Conservation (phyloP, 257 asterid genomes). For the Solanum etuberosum region DNA sequence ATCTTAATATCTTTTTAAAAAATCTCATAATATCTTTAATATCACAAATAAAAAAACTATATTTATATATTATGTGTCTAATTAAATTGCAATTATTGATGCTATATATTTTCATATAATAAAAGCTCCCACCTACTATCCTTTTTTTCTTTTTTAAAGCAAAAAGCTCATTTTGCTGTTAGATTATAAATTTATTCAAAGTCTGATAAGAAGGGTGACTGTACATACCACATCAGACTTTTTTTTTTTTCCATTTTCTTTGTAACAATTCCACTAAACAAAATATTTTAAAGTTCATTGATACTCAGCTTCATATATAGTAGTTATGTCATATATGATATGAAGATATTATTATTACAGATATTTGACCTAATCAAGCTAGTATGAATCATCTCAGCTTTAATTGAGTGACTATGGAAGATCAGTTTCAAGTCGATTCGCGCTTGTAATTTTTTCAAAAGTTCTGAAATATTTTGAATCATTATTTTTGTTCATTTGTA, state of each 20-base stretch:
- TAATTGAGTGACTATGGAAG: accelerated
- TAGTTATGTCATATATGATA: background rate
- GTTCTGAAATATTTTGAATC: no score
- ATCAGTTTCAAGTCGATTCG: background rate
- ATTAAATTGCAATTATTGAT: background rate
- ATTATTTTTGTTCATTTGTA: background rate
- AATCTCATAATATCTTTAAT: background rate
- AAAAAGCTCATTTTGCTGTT: background rate
- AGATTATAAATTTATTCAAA: background rate
- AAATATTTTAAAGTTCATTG: no score
- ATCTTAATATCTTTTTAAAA: background rate
- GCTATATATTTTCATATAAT: background rate
- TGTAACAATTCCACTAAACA: background rate
- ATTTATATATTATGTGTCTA: background rate
- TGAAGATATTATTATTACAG: no score
- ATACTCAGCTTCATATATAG: no score
- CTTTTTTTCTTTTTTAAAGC: no score
- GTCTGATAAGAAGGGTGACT: background rate
- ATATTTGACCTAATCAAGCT: no score
- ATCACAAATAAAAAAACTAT: background rate
- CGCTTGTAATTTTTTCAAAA: no score
- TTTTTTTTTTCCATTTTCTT: background rate
- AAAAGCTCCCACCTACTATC: background rate
- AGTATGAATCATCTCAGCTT: background rate
- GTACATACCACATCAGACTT: background rate